Conservation (phyloP, 257 asterid species). For the Nicotiana sylvestris region DNA sequence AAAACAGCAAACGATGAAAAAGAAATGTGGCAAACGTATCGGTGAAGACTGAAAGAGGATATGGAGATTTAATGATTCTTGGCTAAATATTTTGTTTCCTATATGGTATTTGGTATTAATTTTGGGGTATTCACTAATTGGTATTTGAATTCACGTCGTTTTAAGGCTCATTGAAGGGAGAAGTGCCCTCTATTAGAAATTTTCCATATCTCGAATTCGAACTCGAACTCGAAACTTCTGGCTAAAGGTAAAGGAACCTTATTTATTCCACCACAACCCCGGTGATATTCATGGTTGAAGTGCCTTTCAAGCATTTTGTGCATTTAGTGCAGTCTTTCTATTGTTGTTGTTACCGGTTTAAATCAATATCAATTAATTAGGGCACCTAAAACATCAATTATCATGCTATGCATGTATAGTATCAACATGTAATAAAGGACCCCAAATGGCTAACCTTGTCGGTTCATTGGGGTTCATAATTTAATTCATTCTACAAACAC, state of each 20-base stretch:
- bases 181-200: rapidly evolving
- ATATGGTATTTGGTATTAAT: no score
- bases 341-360: not conserved
- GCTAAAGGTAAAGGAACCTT: no score
- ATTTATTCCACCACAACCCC: no score
- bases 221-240: no score
- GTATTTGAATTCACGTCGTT: no score
- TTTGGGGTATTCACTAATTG: no score
- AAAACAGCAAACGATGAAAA: not conserved
- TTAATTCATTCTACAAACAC: not conserved
- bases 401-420: not conserved
- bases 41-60: not conserved
- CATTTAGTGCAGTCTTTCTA: not conserved
- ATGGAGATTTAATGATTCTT: no score
- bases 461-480: not conserved
- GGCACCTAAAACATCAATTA: not conserved
- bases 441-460: not conserved
- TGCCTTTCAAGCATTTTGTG: not conserved
- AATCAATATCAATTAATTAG: not conserved
- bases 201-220: no score
- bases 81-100: no score
- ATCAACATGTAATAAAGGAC: not conserved
- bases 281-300: not conserved
- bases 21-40: not conserved
- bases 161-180: no score